Evolutionary conservation across 768 basidiomycete species (phyloP).

Genomic region (Kwoniella sp.): DNA sequence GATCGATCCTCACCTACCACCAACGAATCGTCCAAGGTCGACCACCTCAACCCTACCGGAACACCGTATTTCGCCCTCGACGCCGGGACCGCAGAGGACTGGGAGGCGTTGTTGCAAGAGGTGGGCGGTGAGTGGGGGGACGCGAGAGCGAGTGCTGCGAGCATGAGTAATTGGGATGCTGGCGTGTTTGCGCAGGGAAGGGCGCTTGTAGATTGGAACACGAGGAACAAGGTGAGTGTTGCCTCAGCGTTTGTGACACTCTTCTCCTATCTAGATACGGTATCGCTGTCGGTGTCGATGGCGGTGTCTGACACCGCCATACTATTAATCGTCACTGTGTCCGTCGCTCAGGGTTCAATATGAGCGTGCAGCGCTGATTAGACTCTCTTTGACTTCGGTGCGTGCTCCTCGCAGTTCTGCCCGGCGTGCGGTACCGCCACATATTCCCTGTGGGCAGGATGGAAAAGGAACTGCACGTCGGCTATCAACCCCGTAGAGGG

Average conservation of each 20-base stretch:
- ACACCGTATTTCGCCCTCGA: slow-evolving; percentile 84
- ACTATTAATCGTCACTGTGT: too few species aligned
- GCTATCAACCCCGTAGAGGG: slow-evolving; percentile 35
- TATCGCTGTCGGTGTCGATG: too few species aligned
- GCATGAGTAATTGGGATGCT: slow-evolving; percentile 68
- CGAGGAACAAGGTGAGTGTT: slow-evolving; percentile 71
- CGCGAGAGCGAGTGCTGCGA: slow-evolving; percentile 49
- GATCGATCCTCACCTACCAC: slow-evolving; percentile 37
- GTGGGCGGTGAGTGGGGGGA: slow-evolving; percentile 58
- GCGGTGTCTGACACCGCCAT: too few species aligned
- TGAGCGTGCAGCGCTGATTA: too few species aligned
- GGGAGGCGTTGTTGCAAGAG: slow-evolving; percentile 45
- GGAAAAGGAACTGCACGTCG: slow-evolving; percentile 83
- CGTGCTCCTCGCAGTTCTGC: slow-evolving; percentile 68
- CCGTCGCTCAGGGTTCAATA: too few species aligned
- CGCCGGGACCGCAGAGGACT: slow-evolving; percentile 58
- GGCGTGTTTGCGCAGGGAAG: slow-evolving; percentile 76
- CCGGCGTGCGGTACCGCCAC: slow-evolving; percentile 78
- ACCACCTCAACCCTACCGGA: slow-evolving; percentile 71
- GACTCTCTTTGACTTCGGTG: too few species aligned
- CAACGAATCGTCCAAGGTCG: slow-evolving; percentile 65
- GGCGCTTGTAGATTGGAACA: slow-evolving; percentile 91
- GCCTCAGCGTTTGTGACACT: too few species aligned
- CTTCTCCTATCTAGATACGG: too few species aligned
- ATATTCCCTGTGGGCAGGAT: slow-evolving; percentile 90